phyloP scores from a whole-genome alignment of 164 flowering plant species.

The Umbellularia californica region DNA sequence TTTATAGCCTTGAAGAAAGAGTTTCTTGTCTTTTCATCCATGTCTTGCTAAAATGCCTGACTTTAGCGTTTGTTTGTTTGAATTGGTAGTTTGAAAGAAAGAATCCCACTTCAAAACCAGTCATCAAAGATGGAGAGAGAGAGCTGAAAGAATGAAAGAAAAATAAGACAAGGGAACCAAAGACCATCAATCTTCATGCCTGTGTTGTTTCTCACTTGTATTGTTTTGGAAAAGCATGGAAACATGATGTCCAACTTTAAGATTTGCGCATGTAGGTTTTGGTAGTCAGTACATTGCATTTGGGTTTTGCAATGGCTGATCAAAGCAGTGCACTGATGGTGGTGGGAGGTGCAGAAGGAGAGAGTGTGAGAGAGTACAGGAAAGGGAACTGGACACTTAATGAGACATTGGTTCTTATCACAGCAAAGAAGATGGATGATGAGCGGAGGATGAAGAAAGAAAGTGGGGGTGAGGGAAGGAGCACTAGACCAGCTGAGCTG shows the following conservation, averaged over 20 bases:
- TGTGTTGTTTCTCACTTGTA: not conserved
- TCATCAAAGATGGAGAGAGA: not conserved
- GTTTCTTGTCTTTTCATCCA: too few species aligned
- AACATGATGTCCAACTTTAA: not conserved
- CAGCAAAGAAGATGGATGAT: slow-evolving; percentile 78
- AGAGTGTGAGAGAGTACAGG: not conserved
- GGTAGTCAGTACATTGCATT: not conserved
- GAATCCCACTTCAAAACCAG: not conserved
- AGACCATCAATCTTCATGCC: not conserved
- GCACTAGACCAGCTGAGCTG: slow-evolving; percentile 50
- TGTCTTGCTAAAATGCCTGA: not conserved
- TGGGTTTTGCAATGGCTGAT: slow-evolving; percentile 29
- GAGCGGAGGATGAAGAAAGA: slow-evolving; percentile 57
- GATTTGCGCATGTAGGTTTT: too few species aligned
- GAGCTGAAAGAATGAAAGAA: not conserved
- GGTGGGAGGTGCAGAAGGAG: slow-evolving; percentile 2
- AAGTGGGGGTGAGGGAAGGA: slow-evolving; percentile 20
- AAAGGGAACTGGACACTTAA: slow-evolving; percentile 63
- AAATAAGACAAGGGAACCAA: not conserved
- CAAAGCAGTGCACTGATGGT: slow-evolving; percentile 20
- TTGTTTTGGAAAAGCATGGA: not conserved
- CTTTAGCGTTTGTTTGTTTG: not conserved
- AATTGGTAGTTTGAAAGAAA: not conserved
- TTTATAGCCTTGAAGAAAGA: too few species aligned
- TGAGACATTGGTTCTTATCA: slow-evolving; percentile 68